Evolutionary conservation across 225 moss, liverwort and hornwort species (phyloP), one percentile per base, ranked within the genome.

Genomic region (Straminergon stramineum): DNA sequence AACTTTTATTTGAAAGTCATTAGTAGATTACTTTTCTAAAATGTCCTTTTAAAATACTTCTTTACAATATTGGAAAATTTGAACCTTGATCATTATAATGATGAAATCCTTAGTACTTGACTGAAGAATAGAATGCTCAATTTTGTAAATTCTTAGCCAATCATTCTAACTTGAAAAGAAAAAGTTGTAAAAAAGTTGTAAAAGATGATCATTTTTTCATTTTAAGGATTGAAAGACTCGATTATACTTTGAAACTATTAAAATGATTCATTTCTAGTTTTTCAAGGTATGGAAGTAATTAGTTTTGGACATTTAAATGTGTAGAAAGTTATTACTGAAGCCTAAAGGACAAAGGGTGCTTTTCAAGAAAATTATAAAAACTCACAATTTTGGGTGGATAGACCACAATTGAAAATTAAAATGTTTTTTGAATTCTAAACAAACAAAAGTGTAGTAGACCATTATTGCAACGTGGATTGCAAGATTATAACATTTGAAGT

Each of bases 341-440:
- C 11, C 11, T 6, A n/a, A 4, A 10, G 1, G 17, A n/a, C 6
- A 4, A 5, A n/a, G 16, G 4, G 12, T 22, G 1, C 16, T 26
- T 22, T 41, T 26, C 15, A 41, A 43, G 1, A 21, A n/a, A 22
- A 37, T 12, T n/a, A 9, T 7, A n/a, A 2, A n/a, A 69, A n/a
- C 13, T n/a, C 13, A 20, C 7, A 20, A 69, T n/a, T n/a, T 22
- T 17, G 7, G 7, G 22, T 69, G 22, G 13, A n/a, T 23, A 13
- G 39, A 11, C 4, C 2, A n/a, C 37, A 21, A n/a, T n/a, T 69
- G 22, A 23, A 69, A n/a, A 69, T 69, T 69, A 9, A 13, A 22
- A 21, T 6, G 17, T 66, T 17, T 24, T 60, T 60, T 60, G 4
- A 66, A 66, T 9, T 66, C 18, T 10, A 34, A 66, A 5, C 9